Percentiles rank a stretch among this genome's conserved stretches.
Conservation (phyloP, 129 eudicot species). For the Helianthus annuus region DNA sequence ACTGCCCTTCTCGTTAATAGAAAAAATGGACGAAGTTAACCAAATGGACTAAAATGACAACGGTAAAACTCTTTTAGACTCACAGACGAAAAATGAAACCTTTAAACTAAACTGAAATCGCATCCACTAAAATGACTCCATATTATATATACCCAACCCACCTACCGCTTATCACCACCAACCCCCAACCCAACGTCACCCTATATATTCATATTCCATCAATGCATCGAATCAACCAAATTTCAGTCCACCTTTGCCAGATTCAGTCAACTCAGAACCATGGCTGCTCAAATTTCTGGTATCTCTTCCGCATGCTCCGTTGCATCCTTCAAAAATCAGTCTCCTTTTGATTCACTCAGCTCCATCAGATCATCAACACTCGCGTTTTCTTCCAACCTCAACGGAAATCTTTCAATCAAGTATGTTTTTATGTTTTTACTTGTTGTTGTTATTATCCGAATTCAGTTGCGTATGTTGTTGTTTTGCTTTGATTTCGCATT, state of each 20-base stretch:
- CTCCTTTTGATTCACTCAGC: constrained; percentile 14
- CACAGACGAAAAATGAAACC: no score
- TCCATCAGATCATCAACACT: constrained; percentile 12
- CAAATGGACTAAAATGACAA: no score
- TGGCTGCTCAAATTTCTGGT: constrained; percentile 24
- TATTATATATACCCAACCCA: neutral
- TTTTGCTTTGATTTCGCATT: neutral
- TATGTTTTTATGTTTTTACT: constrained; percentile 3
- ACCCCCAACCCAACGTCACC: neutral
- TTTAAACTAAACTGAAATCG: no score
- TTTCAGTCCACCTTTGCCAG: neutral
- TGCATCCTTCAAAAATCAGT: constrained; percentile 16
- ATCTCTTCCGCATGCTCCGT: constrained; percentile 16
- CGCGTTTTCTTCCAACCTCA: constrained; percentile 23
- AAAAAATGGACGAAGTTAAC: no score
- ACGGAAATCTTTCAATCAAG: constrained; percentile 8
- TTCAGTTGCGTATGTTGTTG: neutral
- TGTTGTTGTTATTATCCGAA: neutral
- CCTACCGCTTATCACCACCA: constrained; percentile 26
- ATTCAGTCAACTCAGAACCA: neutral
- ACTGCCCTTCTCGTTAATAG: no score
- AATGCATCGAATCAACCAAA: neutral
- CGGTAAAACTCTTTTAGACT: no score
- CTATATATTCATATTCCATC: neutral
- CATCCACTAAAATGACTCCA: no score